Base-by-base conservation (phyloP, 495 filamentous ascomycete species). In the Pyrenula massariospora region DNA sequence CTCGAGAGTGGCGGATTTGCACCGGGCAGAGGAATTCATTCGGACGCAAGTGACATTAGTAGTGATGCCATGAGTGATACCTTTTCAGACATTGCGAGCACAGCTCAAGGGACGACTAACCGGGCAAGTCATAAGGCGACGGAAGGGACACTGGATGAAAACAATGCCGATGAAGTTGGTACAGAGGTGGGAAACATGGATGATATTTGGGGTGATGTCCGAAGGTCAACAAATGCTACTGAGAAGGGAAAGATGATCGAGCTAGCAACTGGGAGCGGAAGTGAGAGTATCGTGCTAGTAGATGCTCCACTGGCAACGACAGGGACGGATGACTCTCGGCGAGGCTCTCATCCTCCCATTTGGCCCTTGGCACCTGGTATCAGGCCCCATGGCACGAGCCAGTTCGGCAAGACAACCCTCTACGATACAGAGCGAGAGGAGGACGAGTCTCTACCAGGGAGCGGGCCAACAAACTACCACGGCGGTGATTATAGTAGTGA, bases 1-100 rank as follows among this genome's bases (percentile, higher is more conserved):
- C 57, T 72, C 10, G 69, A 74, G 24, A 52, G 59, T 25, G 70
- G 68, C 1, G 73, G 72, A 12, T 77, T 77, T 52, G 67, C 68
- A 0, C 65, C 70, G 0, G 77, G 75, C 3, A 77, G 77, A 2
- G 42, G 60, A 0, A 67, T 76, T 22, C 74, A 74, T 53, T 74
- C 67, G 0, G 73, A 42, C 31, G 31, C 31, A 42, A 42, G 31
- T 15, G 31, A 42, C 15, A 15, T 42, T 5, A 42, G 31, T 42
- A 42, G 31, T 15, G 31, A 42, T 42, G 31, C 31, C 31, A 42
- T 5, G 5, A 42, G 31, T 42, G 31, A 42, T 15, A 8, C 31
- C 5, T 42, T 42, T 42, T 42, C 31, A 42, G 31, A 42, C 15
- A 15, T 42, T 5, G 31, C 8, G 31, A 42, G 31, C 31, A 42